phyloP scores from a whole-genome alignment of 2,329 filamentous ascomycete genomes.

The Epichloe baconii region DNA sequence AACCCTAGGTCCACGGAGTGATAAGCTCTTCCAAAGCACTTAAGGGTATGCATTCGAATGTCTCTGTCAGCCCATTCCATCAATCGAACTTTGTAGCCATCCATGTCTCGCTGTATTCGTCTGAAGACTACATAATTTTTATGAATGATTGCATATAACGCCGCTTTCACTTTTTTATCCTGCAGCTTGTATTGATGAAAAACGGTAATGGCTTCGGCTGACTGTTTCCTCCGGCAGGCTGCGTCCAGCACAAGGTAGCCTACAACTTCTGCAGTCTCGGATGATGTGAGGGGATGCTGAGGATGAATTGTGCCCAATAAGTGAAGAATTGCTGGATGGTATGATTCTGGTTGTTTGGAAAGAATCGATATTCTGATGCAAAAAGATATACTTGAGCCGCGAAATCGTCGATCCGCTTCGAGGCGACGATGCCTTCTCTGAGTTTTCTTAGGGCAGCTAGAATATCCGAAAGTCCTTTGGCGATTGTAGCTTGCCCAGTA shows the following conservation, averaged over 20 bases:
- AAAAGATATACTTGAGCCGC: constrained; percentile 79
- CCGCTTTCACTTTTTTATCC: constrained; percentile 54
- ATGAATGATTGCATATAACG: constrained; percentile 58
- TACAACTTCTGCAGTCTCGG: constrained; percentile 67
- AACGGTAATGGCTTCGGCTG: constrained; percentile 59
- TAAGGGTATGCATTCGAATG: constrained; percentile 66
- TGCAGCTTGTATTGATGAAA: constrained; percentile 46
- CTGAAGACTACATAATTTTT: constrained; percentile 78
- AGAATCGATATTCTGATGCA: constrained; percentile 75
- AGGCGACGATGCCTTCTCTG: constrained; percentile 75
- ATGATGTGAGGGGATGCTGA: constrained; percentile 50
- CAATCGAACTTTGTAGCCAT: constrained; percentile 66
- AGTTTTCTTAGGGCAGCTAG: constrained; percentile 82
- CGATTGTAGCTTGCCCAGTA: constrained; percentile 22
- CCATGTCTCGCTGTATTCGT: constrained; percentile 55
- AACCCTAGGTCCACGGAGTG: constrained; percentile 55
- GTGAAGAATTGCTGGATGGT: constrained; percentile 74
- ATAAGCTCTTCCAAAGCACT: constrained; percentile 77
- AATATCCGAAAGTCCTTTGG: constrained; percentile 57
- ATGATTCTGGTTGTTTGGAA: constrained; percentile 71
- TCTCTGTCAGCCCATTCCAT: constrained; percentile 69
- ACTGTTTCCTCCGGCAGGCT: constrained; percentile 67
- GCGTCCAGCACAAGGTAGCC: constrained; percentile 77
- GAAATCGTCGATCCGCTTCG: constrained; percentile 64
- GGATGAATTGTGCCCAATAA: constrained; percentile 61